Evolutionary conservation across 305 asterid species (phyloP).

Genomic region (Plantago lanceolata): DNA sequence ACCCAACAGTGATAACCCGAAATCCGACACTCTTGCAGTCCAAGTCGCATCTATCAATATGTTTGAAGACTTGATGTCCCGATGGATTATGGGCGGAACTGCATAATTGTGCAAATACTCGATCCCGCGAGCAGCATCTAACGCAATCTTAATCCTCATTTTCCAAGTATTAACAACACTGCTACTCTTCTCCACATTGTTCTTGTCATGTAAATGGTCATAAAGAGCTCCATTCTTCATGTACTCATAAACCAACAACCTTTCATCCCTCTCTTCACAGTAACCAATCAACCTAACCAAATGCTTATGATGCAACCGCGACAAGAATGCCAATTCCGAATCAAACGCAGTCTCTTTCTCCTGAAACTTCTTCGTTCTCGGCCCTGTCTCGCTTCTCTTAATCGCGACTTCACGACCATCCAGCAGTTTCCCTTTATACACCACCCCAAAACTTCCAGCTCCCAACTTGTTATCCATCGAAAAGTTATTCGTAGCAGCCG

Average conservation of each 20-base stretch:
- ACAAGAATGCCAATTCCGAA: constrained; percentile 66
- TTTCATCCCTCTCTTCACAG: constrained; percentile 75
- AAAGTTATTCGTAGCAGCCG: constrained; percentile 58
- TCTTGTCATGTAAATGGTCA: constrained; percentile 64
- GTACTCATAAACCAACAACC: constrained; percentile 73
- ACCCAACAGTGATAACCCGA: constrained; percentile 66
- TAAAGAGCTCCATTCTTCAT: constrained; percentile 85
- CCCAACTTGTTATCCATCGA: constrained; percentile 73
- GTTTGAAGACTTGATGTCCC: constrained; percentile 82
- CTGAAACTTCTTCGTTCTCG: constrained; percentile 61
- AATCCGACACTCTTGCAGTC: constrained; percentile 77
- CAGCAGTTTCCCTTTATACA: constrained; percentile 62
- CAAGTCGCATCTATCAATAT: constrained; percentile 65
- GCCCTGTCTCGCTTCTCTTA: constrained; percentile 65
- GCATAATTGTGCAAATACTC: constrained; percentile 85
- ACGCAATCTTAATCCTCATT: constrained; percentile 64
- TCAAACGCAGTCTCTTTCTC: constrained; percentile 87
- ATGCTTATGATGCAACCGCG: constrained; percentile 90
- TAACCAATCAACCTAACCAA: constrained; percentile 74
- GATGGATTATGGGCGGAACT: constrained; percentile 77
- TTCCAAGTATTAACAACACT: constrained; percentile 74
- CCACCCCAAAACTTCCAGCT: constrained; percentile 88
- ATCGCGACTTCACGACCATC: constrained; percentile 90
- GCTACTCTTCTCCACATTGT: constrained; percentile 53
- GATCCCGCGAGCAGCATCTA: constrained; percentile 82